Evolutionary conservation across 495 filamentous ascomycete genomes (phyloP).

Genomic region (Neurospora sp.): DNA sequence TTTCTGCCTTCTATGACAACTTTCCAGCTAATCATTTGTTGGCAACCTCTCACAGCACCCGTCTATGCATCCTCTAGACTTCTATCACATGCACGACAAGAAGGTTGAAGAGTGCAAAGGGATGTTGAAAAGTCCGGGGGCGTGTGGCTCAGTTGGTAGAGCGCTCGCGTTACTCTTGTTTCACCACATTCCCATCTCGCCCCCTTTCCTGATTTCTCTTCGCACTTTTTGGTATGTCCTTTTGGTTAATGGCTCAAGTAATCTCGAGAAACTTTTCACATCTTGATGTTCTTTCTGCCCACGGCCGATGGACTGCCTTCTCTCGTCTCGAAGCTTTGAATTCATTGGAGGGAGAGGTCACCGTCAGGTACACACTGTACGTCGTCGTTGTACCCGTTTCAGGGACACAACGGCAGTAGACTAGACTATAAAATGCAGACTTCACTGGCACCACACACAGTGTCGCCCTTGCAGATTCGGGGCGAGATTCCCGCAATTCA

Average conservation of each 20-base stretch:
- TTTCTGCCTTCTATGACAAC: background rate
- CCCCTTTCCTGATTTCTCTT: background rate
- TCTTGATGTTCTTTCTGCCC: background rate
- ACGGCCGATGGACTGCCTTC: background rate
- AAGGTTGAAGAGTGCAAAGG: background rate
- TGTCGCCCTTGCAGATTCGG: background rate
- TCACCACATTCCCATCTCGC: background rate
- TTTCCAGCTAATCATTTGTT: background rate
- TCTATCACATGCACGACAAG: background rate
- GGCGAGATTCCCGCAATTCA: background rate
- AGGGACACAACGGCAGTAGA: background rate
- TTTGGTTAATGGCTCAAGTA: background rate
- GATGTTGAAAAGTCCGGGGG: background rate
- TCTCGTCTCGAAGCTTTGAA: background rate
- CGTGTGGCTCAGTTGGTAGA: background rate
- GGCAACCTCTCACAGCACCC: background rate
- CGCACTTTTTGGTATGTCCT: background rate
- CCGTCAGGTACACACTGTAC: background rate
- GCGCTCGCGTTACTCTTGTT: background rate
- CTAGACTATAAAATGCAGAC: background rate
- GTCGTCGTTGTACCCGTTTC: background rate
- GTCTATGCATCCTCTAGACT: background rate
- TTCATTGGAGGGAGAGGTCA: background rate
- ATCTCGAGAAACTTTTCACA: background rate
- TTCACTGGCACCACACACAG: background rate